Evolutionary conservation across 331 rosid species (phyloP), one percentile per base, ranked within the genome.

Genomic region (Saraca asoca): DNA sequence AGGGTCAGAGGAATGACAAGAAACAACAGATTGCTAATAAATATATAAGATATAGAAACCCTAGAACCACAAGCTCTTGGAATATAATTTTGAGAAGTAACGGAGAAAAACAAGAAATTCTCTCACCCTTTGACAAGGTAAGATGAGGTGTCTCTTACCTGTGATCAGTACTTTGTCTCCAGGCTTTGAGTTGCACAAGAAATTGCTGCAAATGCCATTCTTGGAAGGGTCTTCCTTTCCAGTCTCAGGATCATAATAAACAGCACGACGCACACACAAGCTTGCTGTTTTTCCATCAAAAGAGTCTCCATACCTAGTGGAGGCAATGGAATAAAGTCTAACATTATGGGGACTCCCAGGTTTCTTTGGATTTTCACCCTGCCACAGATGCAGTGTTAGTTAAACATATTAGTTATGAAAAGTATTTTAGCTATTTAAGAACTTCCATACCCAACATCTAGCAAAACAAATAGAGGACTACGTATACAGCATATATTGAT

Each of bases 321-420:
- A 94, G 57, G 99, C 99, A 77, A 94, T 94, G 4, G 99, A 90
- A 83, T 94, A 94, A 14, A 94, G 85, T 16, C 99, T 88, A 53
- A 94, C 99, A 81, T 88, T 94, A 48, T 94, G 69, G 2, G 92
- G 91, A 46, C 12, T 15, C 48, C 99, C 96, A 0, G 96, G 92
- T 83, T 94, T 94, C 85, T 86, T 94, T 0, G 97, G 99, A 82
- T 90, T 94, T 72, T 88, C 91, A 62, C 99, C 99, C 97, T 94
- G 92, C 62, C 62, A 80, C 43, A 66, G 51, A 75, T 8, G 43
- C 48, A 68, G 24, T 41, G 34, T 15, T 49, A 50, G 38, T 9
- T 16, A 39, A 2, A 39, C 8, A n/a, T 33, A 38, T 37, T 41
- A 64, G 38, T 72, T 31, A 31, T 49, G 38, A 42, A 62, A 54